phyloP scores from a whole-genome alignment of 2,329 filamentous ascomycete species.

The Diaporthe aspalathi region DNA sequence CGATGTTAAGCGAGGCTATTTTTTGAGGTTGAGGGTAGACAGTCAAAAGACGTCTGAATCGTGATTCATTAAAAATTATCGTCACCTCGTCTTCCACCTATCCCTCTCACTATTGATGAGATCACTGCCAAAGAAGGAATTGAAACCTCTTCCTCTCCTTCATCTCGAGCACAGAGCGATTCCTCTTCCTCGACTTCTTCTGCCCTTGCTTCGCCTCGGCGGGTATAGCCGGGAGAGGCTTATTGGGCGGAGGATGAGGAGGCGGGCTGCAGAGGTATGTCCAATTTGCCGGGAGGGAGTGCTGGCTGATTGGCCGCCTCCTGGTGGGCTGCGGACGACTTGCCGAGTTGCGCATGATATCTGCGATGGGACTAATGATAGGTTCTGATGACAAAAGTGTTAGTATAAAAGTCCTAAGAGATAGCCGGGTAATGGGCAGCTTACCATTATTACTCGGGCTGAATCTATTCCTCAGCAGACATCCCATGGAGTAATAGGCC shows the following conservation, averaged over 20 bases:
- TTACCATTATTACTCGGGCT: not conserved
- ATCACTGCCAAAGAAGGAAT: slow-evolving; percentile 18
- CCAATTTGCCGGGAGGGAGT: slow-evolving; percentile 23
- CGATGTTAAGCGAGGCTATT: not conserved
- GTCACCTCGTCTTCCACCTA: not conserved
- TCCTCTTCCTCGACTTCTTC: slow-evolving; percentile 26
- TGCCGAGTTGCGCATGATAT: slow-evolving; percentile 12
- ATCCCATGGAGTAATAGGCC: slow-evolving; percentile 37
- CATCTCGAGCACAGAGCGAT: slow-evolving; percentile 24
- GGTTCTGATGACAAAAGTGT: not conserved
- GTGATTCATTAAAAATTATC: slow-evolving; percentile 27
- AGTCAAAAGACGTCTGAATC: not conserved
- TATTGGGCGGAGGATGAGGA: slow-evolving; percentile 25
- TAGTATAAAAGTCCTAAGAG: not conserved
- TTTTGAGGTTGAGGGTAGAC: not conserved
- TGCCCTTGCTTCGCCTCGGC: not conserved
- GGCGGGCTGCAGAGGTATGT: slow-evolving; percentile 19
- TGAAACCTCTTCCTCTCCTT: slow-evolving; percentile 30
- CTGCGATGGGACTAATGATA: slow-evolving; percentile 12
- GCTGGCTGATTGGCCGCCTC: slow-evolving; percentile 23
- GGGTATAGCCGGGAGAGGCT: slow-evolving; percentile 28
- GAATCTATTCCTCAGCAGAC: slow-evolving; percentile 16
- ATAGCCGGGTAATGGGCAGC: not conserved
- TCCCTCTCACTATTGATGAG: too few relatives aligned
- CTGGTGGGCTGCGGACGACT: not conserved